Conservation (phyloP, 2,329 filamentous ascomycete genomes). For the Lasiodiplodia sp. region DNA sequence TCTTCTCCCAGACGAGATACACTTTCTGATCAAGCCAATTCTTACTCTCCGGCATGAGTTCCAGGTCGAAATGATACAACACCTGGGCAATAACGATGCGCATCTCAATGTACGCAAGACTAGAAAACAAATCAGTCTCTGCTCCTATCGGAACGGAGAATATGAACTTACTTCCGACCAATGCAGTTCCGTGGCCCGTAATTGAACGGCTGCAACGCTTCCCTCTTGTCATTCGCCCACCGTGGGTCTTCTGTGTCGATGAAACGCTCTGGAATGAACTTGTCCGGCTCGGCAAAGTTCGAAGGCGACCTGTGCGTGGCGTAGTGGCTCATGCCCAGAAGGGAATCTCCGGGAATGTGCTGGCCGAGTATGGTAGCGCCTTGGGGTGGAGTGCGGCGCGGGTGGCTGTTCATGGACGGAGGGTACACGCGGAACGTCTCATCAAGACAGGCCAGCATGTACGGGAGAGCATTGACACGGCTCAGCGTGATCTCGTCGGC, state of each 20-base stretch:
- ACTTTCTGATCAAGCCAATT: not conserved
- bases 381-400: conserved; percentile 43
- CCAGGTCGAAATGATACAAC: not conserved
- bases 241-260: conserved; percentile 36
- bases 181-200: conserved; percentile 51
- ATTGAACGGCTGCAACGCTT: conserved; percentile 53
- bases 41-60: not conserved
- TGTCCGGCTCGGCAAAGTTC: conserved; percentile 38
- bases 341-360: conserved; percentile 44
- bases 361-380: conserved; percentile 48
- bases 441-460: conserved; percentile 41
- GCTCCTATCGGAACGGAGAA: too few species aligned
- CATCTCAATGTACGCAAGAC: conserved; percentile 16
- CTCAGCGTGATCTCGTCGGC: not conserved
- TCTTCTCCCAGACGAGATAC: not conserved
- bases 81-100: not conserved
- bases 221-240: conserved; percentile 38
- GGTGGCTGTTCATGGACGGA: conserved; percentile 45
- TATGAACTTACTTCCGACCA: conserved; percentile 35
- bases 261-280: conserved; percentile 53
- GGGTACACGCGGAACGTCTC: conserved; percentile 53
- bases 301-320: conserved; percentile 38
- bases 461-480: not conserved
- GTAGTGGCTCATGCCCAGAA: conserved; percentile 35
- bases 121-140: conserved; percentile 17